phyloP scores from a whole-genome alignment of 2,329 filamentous ascomycete genomes.

The Emydomyces testavorans region DNA sequence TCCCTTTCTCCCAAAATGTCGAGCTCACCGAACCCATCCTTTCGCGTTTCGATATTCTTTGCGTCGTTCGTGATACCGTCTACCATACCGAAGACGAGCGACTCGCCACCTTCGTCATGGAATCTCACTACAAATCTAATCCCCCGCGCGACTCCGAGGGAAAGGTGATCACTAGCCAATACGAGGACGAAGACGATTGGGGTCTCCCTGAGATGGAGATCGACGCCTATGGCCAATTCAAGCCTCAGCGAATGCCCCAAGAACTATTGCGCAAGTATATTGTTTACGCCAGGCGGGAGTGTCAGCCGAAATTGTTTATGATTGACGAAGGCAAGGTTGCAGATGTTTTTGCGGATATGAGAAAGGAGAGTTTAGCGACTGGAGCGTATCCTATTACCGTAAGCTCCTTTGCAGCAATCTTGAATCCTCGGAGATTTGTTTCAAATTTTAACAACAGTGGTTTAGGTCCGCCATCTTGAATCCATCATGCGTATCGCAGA shows the following conservation, averaged over 20 bases:
- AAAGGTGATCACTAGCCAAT: slow-evolving; percentile 20
- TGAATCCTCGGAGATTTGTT: too few species aligned
- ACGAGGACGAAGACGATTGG: slow-evolving; percentile 40
- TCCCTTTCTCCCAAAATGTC: slow-evolving; percentile 92
- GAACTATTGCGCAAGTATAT: slow-evolving; percentile 93
- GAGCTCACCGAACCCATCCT: slow-evolving; percentile 94
- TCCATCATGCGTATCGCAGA: slow-evolving; percentile 94
- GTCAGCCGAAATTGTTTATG: slow-evolving; percentile 84
- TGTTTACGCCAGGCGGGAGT: slow-evolving; percentile 81
- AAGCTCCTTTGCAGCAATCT: slow-evolving; percentile 34
- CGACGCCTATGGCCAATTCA: slow-evolving; percentile 29
- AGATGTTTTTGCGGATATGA: slow-evolving; percentile 89
- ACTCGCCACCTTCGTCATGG: slow-evolving; percentile 86
- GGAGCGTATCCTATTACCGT: slow-evolving; percentile 97
- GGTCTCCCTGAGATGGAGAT: neutral
- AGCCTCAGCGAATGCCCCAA: slow-evolving; percentile 68
- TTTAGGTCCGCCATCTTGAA: slow-evolving; percentile 90
- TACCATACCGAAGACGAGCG: slow-evolving; percentile 87
- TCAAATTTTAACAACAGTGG: too few species aligned
- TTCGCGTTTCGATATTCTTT: slow-evolving; percentile 95
- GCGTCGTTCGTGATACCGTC: slow-evolving; percentile 89
- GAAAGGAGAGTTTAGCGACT: slow-evolving; percentile 80
- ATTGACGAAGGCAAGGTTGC: slow-evolving; percentile 97
- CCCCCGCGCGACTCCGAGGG: slow-evolving; percentile 42
- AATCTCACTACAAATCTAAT: slow-evolving; percentile 85